Conservation (phyloP, 2,329 filamentous ascomycete species). For the Calcarisporium arbuscula region DNA sequence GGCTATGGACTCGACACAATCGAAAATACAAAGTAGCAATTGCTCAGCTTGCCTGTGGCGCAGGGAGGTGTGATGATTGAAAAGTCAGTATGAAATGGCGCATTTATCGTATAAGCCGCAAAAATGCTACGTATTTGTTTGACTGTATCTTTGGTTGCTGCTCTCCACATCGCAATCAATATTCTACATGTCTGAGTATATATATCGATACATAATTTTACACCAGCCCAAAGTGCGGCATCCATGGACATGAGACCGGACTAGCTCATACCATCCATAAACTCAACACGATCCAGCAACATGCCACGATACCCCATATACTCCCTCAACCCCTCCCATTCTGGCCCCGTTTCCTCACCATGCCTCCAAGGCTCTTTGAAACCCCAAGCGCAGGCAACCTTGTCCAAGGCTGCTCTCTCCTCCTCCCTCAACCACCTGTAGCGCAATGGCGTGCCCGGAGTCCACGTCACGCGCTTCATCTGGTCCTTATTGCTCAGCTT, state of each 20-base stretch:
- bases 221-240: neutral
- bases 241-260: too few species aligned
- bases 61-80: too few species aligned
- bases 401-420: slow-evolving; percentile 80
- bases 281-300: slow-evolving; percentile 80
- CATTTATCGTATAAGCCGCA: too few species aligned
- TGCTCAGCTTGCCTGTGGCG: too few species aligned
- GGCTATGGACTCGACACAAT: too few species aligned
- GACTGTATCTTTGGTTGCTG: too few species aligned
- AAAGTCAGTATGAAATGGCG: too few species aligned
- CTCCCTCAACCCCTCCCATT: slow-evolving; percentile 82
- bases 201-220: slow-evolving; percentile 1
- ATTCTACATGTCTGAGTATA: slow-evolving; percentile 6
- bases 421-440: slow-evolving; percentile 85
- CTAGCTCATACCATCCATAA: slow-evolving; percentile 82
- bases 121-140: too few species aligned
- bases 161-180: too few species aligned
- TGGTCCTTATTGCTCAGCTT: slow-evolving; percentile 87
- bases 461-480: slow-evolving; percentile 91
- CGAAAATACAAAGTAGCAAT: too few species aligned
- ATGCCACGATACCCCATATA: slow-evolving; percentile 79
- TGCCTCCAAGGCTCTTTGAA: slow-evolving; percentile 74
- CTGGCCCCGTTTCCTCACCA: slow-evolving; percentile 84
- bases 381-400: slow-evolving; percentile 82
- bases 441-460: slow-evolving; percentile 70